These are phyloP conservation scores for Wallemia mellicola DNA, from an alignment of 1,284 basidiomycete species.

Conservation along the genomic window DNA sequence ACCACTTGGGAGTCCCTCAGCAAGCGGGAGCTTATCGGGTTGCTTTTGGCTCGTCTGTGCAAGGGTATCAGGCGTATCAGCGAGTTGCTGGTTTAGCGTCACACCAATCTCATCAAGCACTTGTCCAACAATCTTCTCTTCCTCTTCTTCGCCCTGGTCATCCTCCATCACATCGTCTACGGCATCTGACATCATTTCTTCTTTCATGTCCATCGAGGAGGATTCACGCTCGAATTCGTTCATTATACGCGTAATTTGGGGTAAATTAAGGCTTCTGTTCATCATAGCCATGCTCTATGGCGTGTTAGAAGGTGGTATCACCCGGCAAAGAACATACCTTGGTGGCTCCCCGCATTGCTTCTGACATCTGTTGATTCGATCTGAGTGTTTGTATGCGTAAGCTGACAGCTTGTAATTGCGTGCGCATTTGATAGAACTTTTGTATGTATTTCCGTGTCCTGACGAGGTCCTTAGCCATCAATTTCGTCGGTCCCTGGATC, in stretches of 20 bases:
- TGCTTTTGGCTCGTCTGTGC: neutral
- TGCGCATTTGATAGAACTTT: conserved; percentile 97
- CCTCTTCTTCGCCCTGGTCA: conserved; percentile 69
- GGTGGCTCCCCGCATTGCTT: conserved; percentile 94
- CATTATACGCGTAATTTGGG: conserved; percentile 83
- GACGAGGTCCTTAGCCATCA: conserved; percentile 96
- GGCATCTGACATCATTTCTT: conserved; percentile 98
- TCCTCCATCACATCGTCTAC: conserved; percentile 97
- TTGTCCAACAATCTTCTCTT: conserved; percentile 82
- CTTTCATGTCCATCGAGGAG: conserved; percentile 98
- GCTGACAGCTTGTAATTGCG: conserved; percentile 85
- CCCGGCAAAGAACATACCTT: conserved; percentile 26
- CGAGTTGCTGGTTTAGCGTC: conserved; percentile 43
- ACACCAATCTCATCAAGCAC: conserved; percentile 96
- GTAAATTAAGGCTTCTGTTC: conserved; percentile 85
- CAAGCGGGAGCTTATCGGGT: neutral
- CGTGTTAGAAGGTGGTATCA: neutral
- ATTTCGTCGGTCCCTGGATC: conserved; percentile 28
- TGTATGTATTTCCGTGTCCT: conserved; percentile 80
- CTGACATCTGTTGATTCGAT: conserved; percentile 96
- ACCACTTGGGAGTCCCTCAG: neutral
- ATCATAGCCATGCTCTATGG: conserved; percentile 82
- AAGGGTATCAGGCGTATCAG: neutral
- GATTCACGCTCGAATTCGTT: conserved; percentile 93
- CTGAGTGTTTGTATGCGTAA: conserved; percentile 84